These are phyloP conservation scores for Backusella psychrophila DNA, from an alignment of 192 early-diverging fungal genomes.

Conservation along the genomic window DNA sequence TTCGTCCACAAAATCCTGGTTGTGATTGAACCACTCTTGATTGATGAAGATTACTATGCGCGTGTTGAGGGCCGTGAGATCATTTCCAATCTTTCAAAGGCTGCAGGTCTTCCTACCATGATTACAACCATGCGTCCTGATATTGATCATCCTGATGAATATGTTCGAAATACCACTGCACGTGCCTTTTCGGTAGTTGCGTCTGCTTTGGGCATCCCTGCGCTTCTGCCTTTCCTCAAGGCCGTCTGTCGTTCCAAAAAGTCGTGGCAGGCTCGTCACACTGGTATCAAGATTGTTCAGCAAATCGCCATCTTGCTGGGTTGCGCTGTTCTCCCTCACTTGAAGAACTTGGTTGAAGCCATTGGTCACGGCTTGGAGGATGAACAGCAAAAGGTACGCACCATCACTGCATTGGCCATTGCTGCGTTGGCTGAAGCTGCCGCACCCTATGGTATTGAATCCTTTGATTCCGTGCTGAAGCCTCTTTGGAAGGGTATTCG, in stretches of 20 bases:
- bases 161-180: constrained; percentile 97
- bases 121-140: constrained; percentile 99
- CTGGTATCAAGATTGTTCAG: constrained; percentile 96
- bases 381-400: constrained; percentile 96
- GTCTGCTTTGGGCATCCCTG: constrained; percentile 92
- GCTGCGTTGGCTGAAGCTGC: constrained; percentile 96
- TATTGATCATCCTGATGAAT: constrained; percentile 97
- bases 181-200: constrained; percentile 97
- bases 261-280: constrained; percentile 98
- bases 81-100: constrained; percentile 96
- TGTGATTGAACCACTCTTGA: constrained; percentile 95
- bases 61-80: constrained; percentile 97
- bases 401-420: constrained; percentile 92
- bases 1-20: constrained; percentile 99
- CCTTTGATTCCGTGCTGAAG: constrained; percentile 86
- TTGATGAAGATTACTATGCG: constrained; percentile 97
- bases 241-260: constrained; percentile 95
- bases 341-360: constrained; percentile 88
- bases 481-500: constrained; percentile 93
- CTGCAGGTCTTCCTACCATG: constrained; percentile 97
- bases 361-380: constrained; percentile 91
- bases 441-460: constrained; percentile 98
- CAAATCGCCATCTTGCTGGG: constrained; percentile 96
- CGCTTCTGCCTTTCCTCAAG: constrained; percentile 91
- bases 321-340: constrained; percentile 92